phyloP scores from a whole-genome alignment of 805 yeast species.

The Saccharomycopsis oosterbeekiorum region DNA sequence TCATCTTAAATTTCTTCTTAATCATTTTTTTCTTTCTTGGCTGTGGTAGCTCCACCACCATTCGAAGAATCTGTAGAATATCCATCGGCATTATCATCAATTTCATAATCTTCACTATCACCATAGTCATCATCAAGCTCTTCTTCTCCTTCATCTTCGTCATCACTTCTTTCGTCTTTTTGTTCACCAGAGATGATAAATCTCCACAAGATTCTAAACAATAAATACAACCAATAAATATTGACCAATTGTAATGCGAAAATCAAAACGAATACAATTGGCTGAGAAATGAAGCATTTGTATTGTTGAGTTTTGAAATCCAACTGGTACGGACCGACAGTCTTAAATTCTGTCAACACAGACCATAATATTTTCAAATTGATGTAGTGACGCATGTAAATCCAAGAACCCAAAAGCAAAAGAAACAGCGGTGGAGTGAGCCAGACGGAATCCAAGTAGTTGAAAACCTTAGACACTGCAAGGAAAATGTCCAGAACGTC shows the following conservation, averaged over 20 bases:
- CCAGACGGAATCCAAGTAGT: constrained; percentile 59
- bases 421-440: constrained; percentile 55
- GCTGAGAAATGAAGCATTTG: constrained; percentile 92
- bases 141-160: constrained; percentile 47
- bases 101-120: not conserved
- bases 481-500: constrained; percentile 88
- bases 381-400: constrained; percentile 79
- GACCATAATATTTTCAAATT: constrained; percentile 78
- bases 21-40: not conserved
- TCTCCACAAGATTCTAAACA: constrained; percentile 68
- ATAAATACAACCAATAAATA: constrained; percentile 77
- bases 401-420: constrained; percentile 67
- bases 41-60: not conserved
- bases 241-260: constrained; percentile 79
- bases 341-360: constrained; percentile 71
- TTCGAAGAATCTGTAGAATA: not conserved
- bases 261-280: constrained; percentile 72
- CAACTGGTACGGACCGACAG: constrained; percentile 73
- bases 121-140: constrained; percentile 10
- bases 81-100: not conserved
- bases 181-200: constrained; percentile 47
- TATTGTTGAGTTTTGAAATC: constrained; percentile 88
- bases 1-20: not conserved
- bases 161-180: constrained; percentile 82
- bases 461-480: constrained; percentile 75